phyloP scores from a whole-genome alignment of 176 grass and related monocot species.

The Aegilops umbellulata region DNA sequence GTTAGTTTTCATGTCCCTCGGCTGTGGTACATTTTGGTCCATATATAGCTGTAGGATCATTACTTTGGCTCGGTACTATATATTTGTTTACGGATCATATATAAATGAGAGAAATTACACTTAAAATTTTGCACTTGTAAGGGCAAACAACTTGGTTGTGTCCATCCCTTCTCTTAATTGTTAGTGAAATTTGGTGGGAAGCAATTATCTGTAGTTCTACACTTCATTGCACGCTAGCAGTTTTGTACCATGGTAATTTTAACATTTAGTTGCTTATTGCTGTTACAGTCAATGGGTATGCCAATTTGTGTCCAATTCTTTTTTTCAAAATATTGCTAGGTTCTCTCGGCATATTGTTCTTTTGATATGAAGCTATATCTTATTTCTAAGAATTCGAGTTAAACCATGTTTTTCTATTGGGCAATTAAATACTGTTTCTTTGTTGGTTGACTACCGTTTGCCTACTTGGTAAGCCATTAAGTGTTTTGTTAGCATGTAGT shows the following conservation, averaged over 20 bases:
- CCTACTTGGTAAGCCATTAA: neutral
- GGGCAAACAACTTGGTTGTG: neutral
- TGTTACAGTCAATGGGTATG: neutral
- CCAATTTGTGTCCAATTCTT: neutral
- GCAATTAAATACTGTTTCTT: neutral
- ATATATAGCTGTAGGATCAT: neutral
- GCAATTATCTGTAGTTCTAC: neutral
- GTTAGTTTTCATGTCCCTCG: neutral
- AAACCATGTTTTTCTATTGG: neutral
- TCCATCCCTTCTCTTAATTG: neutral
- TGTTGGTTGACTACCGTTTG: neutral
- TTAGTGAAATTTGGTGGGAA: neutral
- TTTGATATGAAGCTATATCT: neutral
- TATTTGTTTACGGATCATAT: neutral
- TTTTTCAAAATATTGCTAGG: neutral
- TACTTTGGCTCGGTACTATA: neutral
- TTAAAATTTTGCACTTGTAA: neutral
- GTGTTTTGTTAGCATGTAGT: neutral
- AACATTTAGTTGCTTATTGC: neutral
- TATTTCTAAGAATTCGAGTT: neutral
- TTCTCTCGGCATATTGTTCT: neutral
- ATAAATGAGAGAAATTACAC: neutral
- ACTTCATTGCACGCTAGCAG: neutral
- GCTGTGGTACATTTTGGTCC: neutral
- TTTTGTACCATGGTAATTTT: neutral